phyloP scores from a whole-genome alignment of 768 basidiomycete species.

The Suillus placidus region DNA sequence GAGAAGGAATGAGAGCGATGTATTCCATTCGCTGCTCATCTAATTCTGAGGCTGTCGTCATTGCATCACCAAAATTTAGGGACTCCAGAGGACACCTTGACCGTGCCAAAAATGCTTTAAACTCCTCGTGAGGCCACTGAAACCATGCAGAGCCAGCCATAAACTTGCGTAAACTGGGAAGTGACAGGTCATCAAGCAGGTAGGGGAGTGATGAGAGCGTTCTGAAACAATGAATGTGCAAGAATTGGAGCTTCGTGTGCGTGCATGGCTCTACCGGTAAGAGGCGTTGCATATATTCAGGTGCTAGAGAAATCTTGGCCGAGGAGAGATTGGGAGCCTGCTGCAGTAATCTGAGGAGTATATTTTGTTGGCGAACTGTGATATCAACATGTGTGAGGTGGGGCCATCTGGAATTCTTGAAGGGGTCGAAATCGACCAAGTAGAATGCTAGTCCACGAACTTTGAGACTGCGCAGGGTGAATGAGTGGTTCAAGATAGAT shows the following conservation, averaged over 20 bases:
- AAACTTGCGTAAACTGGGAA: background rate
- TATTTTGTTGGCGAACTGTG: background rate
- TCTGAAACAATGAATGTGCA: background rate
- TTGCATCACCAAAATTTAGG: background rate
- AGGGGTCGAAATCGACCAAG: background rate
- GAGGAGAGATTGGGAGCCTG: background rate
- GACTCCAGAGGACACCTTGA: background rate
- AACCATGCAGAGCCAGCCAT: background rate
- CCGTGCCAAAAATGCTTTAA: background rate
- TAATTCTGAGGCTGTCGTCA: background rate
- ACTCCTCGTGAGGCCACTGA: background rate
- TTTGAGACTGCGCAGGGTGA: constrained; percentile 18
- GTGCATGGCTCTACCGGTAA: constrained; percentile 3
- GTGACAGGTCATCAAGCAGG: background rate
- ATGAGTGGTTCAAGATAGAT: constrained; percentile 11
- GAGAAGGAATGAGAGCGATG: background rate
- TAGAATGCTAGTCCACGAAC: background rate
- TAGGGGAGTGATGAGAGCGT: background rate
- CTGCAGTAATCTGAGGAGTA: constrained; percentile 6
- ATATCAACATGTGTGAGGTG: constrained; percentile 20
- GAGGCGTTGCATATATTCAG: no score
- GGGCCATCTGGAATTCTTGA: constrained; percentile 21
- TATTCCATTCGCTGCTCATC: background rate
- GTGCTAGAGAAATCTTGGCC: constrained; percentile 11
- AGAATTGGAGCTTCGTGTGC: constrained; percentile 18